Evolutionary conservation across 176 grass and related monocot genomes (phyloP).

Genomic region (Secale cereale): DNA sequence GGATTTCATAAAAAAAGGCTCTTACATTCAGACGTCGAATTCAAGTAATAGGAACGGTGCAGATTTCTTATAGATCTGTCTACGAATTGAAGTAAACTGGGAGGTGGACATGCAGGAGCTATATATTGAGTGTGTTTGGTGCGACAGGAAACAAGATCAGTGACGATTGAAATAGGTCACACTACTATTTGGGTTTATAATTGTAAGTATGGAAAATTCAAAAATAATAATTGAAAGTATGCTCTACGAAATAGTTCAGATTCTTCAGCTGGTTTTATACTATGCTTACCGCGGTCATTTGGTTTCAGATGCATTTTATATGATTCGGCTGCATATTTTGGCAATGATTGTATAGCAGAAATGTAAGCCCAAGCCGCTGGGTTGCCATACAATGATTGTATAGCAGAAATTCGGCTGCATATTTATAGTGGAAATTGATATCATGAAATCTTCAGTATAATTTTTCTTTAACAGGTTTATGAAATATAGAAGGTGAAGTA

Average conservation of each 20-base stretch:
- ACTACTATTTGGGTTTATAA: neutral
- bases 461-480: neutral
- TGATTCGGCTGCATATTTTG: neutral
- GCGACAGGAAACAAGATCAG: neutral
- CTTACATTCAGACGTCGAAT: too few relatives aligned
- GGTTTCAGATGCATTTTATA: neutral
- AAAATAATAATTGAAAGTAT: neutral
- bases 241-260: neutral
- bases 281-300: too few relatives aligned
- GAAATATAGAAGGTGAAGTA: neutral
- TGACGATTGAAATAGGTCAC: neutral
- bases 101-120: neutral
- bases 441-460: neutral
- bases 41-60: neutral
- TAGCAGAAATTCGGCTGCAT: too few relatives aligned
- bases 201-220: neutral
- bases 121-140: too few relatives aligned
- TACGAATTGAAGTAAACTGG: neutral
- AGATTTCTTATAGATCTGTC: neutral
- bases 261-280: too few relatives aligned
- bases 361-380: too few relatives aligned
- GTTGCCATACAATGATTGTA: too few relatives aligned
- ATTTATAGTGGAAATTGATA: too few relatives aligned
- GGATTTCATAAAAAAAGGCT: too few relatives aligned
- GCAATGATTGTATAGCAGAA: too few relatives aligned